A percentile compares a stretch with the other conserved stretches of the same genome.
These are phyloP conservation scores for Wickerhamiella nectarea DNA, from an alignment of 805 yeast genomes.

Conservation along the genomic window DNA sequence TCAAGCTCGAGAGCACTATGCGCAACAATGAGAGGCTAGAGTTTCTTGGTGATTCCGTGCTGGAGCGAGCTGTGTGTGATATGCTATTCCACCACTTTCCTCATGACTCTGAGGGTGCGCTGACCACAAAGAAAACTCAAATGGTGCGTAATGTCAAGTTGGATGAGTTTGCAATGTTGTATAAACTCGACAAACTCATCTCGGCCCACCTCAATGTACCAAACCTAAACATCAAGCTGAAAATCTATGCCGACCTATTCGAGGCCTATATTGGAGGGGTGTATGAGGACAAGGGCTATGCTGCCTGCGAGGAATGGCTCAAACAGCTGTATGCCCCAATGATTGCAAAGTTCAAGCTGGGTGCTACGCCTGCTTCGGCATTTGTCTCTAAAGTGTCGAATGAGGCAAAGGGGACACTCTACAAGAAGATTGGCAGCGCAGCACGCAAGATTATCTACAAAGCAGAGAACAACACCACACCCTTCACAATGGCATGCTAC, in stretches of 20 bases:
- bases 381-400: background rate
- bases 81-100: slow-evolving; percentile 57
- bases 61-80: slow-evolving; percentile 58
- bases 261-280: slow-evolving; percentile 92
- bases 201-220: background rate
- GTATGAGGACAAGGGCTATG: slow-evolving; percentile 22
- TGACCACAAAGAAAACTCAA: slow-evolving; percentile 55
- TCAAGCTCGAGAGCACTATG: slow-evolving; percentile 1
- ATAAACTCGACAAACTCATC: background rate
- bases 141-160: slow-evolving; percentile 63
- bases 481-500: background rate
- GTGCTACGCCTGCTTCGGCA: background rate
- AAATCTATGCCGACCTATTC: slow-evolving; percentile 74
- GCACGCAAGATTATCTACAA: background rate
- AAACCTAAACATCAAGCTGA: slow-evolving; percentile 21
- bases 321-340: slow-evolving; percentile 23
- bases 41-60: slow-evolving; percentile 77
- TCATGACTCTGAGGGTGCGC: slow-evolving; percentile 61
- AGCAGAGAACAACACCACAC: background rate
- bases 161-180: slow-evolving; percentile 45
- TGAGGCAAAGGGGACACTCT: slow-evolving; percentile 3
- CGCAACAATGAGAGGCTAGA: slow-evolving; percentile 35
- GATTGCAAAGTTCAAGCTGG: background rate
- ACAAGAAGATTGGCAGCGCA: slow-evolving; percentile 5
- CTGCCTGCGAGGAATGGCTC: slow-evolving; percentile 25